A percentile compares a stretch with the other conserved stretches of the same genome.
phyloP scores from a whole-genome alignment of 306 rosid species.

The Luffa aegyptiaca region DNA sequence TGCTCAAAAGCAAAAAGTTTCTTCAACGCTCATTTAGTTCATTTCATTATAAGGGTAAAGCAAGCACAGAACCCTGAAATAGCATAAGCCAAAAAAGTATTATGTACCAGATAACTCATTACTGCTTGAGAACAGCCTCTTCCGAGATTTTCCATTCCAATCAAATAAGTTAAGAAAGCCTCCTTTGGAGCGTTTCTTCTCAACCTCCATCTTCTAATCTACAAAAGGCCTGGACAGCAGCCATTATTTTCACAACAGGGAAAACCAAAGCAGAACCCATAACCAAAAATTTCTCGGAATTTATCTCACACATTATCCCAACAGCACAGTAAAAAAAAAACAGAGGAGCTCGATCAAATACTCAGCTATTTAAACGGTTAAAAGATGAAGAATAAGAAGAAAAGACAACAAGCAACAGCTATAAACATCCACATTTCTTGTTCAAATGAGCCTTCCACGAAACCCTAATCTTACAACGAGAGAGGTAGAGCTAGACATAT shows the following conservation, averaged over 20 bases:
- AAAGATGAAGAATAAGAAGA: neutral
- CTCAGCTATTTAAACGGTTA: neutral
- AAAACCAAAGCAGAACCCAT: neutral
- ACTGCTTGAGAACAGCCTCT: slow-evolving; percentile 41
- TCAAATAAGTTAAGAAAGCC: slow-evolving; percentile 82
- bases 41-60: slow-evolving; percentile 7
- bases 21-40: slow-evolving; percentile 3
- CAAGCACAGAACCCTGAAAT: slow-evolving; percentile 1
- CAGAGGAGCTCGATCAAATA: neutral
- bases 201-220: slow-evolving; percentile 45
- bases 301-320: neutral
- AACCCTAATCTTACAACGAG: slow-evolving; percentile 6
- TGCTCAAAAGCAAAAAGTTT: neutral
- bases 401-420: neutral
- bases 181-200: slow-evolving; percentile 77
- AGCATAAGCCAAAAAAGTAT: neutral
- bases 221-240: neutral
- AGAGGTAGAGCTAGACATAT: neutral
- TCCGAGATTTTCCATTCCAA: slow-evolving; percentile 90
- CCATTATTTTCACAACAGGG: neutral
- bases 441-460: neutral
- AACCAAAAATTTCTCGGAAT: neutral
- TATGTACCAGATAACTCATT: slow-evolving; percentile 44
- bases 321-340: neutral
- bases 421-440: neutral